Evolutionary conservation across 345 rosid species (phyloP).

Genomic region (Camelina laxa): DNA sequence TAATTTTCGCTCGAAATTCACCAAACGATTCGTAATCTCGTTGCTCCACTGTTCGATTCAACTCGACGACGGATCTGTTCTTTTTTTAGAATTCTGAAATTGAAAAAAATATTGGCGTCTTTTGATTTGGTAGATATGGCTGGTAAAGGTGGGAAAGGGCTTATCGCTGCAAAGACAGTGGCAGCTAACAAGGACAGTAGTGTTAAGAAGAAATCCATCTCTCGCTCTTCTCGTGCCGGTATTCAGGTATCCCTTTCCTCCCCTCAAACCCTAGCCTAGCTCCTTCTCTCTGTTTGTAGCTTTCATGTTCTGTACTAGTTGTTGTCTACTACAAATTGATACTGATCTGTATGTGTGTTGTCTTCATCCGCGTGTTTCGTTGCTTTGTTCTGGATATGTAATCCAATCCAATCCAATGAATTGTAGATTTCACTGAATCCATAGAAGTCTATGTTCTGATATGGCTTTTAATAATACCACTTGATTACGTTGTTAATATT

Average conservation of each 20-base stretch:
- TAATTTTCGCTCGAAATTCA: no score
- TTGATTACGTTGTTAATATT: neutral
- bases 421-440: neutral
- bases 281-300: no score
- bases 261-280: neutral
- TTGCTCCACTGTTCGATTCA: no score
- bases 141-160: conserved; percentile 94
- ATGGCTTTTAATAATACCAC: neutral
- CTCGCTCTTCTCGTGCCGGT: conserved; percentile 95
- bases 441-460: neutral
- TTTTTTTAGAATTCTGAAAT: neutral
- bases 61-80: conserved; percentile 5
- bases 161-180: conserved; percentile 74
- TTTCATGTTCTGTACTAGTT: neutral
- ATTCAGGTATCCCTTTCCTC: conserved; percentile 60
- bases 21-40: no score
- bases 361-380: neutral
- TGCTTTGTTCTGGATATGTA: neutral
- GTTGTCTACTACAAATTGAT: neutral
- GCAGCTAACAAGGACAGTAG: conserved; percentile 78
- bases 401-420: neutral
- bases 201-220: conserved; percentile 73
- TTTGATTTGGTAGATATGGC: conserved; percentile 55
- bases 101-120: neutral
- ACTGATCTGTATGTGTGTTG: neutral